Evolutionary conservation across 148 eudicot genomes (phyloP), one percentile per base, ranked within the genome.

Genomic region (Nyssa sinensis): DNA sequence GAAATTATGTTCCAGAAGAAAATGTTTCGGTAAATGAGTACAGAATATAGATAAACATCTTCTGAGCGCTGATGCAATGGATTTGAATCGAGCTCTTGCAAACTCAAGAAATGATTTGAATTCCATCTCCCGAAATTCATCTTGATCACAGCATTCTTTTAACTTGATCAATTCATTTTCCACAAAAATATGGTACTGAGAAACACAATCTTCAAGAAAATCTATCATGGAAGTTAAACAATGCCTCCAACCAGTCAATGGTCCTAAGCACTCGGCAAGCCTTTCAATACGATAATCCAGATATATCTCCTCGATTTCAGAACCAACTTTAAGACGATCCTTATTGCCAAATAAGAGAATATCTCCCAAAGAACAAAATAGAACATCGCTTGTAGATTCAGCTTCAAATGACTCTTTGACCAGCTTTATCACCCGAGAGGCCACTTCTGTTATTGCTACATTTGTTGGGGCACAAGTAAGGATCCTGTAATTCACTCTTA

Each of bases 331-430:
- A 59, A 87, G 67, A 35, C 89, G 70, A 24, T 81, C 77, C 72
- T 80, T 82, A 76, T 83, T 86, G 55, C 97, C 97, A 75, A 89
- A 87, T 66, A 91, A 60, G 30, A 88, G 82, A 21, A 88, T 60
- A 41, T 84, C 83, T 34, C 92, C 92, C 28, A 80, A 31, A 37
- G 69, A 71, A 73, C 80, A 74, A 74, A 63, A 73, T n/a, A 58
- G 23, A 23, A 37, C 71, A 61, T 35, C 68, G 7, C 65, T 67
- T 55, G 32, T 64, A 27, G 74, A 71, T 71, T 76, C 88, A 35
- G 62, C 34, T 41, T 60, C 16, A 66, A 27, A 76, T 28, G 80
- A 69, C 31, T 84, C 84, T 51, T 62, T 78, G 57, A 79, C 74
- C 7, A 82, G 35, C 57, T 73, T 70, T 25, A 84, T 37, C 64